Evolutionary conservation across 768 basidiomycete species (phyloP).

Genomic region (Leucocoprinus birnbaumii): DNA sequence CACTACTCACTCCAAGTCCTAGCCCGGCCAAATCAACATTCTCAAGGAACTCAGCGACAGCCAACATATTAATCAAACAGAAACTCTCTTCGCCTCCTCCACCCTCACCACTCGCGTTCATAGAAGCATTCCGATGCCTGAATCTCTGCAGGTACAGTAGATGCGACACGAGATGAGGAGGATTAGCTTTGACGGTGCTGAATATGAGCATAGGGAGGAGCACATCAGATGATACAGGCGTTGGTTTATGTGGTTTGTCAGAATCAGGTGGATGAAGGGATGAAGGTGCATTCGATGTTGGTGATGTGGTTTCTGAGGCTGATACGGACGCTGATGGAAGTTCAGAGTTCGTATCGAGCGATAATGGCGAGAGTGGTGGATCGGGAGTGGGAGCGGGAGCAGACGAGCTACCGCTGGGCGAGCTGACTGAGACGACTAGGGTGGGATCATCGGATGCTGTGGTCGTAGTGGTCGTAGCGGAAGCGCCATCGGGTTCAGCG

Average conservation of each 20-base stretch:
- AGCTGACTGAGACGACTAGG: background rate
- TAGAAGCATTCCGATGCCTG: slow-evolving; percentile 35
- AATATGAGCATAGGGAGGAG: slow-evolving; percentile 93
- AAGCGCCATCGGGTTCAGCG: background rate
- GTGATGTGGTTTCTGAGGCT: background rate
- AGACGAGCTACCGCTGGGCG: background rate
- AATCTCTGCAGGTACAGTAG: slow-evolving; percentile 64
- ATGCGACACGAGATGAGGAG: slow-evolving; percentile 73
- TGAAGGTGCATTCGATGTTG: background rate
- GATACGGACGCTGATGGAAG: background rate
- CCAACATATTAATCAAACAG: slow-evolving; percentile 91
- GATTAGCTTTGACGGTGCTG: slow-evolving; percentile 91
- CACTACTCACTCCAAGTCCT: slow-evolving; percentile 48
- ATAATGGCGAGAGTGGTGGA: slow-evolving; percentile 6
- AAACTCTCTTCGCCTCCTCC: slow-evolving; percentile 86
- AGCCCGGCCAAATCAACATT: slow-evolving; percentile 80
- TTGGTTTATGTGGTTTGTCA: slow-evolving; percentile 25
- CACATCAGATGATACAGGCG: slow-evolving; percentile 79
- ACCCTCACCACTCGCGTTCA: slow-evolving; percentile 9
- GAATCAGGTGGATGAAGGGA: background rate
- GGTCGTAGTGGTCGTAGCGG: background rate
- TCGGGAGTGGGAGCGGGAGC: background rate
- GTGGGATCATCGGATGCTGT: background rate
- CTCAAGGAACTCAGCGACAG: slow-evolving; percentile 94
- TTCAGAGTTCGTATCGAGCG: background rate